These are phyloP conservation scores for Yamadazyma endophytica DNA, from an alignment of 805 yeast species.

Conservation along the genomic window DNA sequence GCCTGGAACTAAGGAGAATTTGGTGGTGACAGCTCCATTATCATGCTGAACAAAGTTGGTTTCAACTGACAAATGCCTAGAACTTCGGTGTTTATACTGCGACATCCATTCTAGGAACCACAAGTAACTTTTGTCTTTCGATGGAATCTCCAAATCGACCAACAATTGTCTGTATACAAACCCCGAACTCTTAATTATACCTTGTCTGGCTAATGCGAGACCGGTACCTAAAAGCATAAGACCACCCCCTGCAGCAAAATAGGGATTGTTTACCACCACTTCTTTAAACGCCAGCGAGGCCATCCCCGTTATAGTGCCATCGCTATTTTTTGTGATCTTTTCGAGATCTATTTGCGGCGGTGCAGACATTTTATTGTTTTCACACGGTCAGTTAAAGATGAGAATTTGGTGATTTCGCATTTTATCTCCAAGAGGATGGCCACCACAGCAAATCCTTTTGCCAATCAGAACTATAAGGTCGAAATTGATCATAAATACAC, in stretches of 20 bases:
- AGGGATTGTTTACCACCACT: conserved; percentile 73
- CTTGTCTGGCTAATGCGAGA: conserved; percentile 71
- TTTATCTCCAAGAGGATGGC: too few species aligned
- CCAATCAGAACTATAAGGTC: conserved; percentile 8
- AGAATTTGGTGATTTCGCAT: too few species aligned
- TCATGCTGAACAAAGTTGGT: conserved; percentile 85
- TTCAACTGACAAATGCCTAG: conserved; percentile 86
- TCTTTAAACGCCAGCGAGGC: conserved; percentile 42
- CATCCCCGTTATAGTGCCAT: conserved; percentile 29
- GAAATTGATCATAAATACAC: conserved; percentile 7
- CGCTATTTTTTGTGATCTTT: conserved; percentile 30
- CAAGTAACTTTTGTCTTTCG: conserved; percentile 85
- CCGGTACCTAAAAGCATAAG: conserved; percentile 92
- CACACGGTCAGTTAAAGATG: too few species aligned
- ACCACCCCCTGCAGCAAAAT: conserved; percentile 98
- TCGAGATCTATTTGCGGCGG: conserved; percentile 25
- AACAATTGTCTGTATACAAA: conserved; percentile 77
- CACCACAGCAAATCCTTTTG: too few species aligned
- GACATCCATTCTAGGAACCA: conserved; percentile 99
- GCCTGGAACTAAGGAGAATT: conserved; percentile 91
- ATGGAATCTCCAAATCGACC: conserved; percentile 89
- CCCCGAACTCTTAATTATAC: conserved; percentile 56
- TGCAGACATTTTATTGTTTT: conserved; percentile 8
- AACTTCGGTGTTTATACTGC: conserved; percentile 63
- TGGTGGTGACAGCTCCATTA: conserved; percentile 85